Percentiles rank a stretch among this genome's conserved stretches.
phyloP scores from a whole-genome alignment of 306 rosid species.

The Quercus glauca region DNA sequence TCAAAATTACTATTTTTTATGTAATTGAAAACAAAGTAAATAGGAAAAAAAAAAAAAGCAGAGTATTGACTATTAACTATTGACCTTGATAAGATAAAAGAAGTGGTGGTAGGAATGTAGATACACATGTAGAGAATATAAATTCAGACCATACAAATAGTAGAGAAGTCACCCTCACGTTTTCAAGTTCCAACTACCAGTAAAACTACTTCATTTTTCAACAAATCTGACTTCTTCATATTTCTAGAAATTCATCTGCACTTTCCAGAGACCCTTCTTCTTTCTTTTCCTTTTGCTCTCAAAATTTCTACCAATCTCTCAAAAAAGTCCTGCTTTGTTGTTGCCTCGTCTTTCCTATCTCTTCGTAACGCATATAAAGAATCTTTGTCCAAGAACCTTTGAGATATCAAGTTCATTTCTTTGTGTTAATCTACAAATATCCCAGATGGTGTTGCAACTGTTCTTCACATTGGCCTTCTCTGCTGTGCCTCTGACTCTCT shows the following conservation, averaged over 20 bases:
- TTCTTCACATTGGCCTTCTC: constrained; percentile 80
- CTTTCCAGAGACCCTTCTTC: not conserved
- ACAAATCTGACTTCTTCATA: not conserved
- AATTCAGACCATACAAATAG: too few relatives aligned
- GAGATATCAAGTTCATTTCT: constrained; percentile 3
- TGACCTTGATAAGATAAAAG: too few relatives aligned
- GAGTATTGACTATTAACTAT: too few relatives aligned
- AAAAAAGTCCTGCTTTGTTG: not conserved
- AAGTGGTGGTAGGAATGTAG: too few relatives aligned
- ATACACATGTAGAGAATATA: too few relatives aligned
- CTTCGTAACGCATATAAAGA: not conserved
- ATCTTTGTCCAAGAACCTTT: not conserved
- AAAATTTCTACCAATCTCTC: not conserved
- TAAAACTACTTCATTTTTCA: not conserved
- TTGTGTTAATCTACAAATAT: not conserved
- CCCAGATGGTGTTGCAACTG: constrained; percentile 41
- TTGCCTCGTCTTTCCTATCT: not conserved
- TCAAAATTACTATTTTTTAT: too few relatives aligned
- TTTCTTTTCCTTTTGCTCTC: not conserved
- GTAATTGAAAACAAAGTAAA: too few relatives aligned
- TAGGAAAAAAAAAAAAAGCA: too few relatives aligned
- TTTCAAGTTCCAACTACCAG: not conserved
- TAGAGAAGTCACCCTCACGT: not conserved
- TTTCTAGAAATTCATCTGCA: constrained; percentile 7
- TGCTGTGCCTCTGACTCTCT: constrained; percentile 72